Evolutionary conservation across 768 basidiomycete species (phyloP), one percentile per base, ranked within the genome.

Genomic region (Lentinus brumalis): DNA sequence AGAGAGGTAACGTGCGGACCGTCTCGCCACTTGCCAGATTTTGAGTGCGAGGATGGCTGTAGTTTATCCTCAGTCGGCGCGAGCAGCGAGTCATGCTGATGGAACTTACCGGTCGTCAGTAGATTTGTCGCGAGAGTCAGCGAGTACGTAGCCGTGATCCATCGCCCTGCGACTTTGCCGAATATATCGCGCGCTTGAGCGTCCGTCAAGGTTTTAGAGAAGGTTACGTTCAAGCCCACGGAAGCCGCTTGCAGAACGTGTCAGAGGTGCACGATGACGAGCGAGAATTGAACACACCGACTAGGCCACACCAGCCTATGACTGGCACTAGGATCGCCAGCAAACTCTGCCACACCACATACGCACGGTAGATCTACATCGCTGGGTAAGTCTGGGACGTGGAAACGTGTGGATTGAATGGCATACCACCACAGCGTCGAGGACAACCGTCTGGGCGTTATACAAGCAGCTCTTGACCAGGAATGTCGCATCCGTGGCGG

Each of bases 111-210:
- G 9, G 77, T 77, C 16, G 71, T 69, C n/a, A 67, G 49, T 0
- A 76, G 47, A 61, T 78, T 78, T 16, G 74, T 74, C 0, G 60
- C 26, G 12, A 78, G 63, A 1, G 78, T 73, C 5, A 66, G 66
- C 0, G 65, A 59, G 62, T 71, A 77, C 51, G 73, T 75, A 3
- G 74, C 61, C 1, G 66, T 74, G 54, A 78, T 72, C 77, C 77
- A 79, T 9, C 57, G 54, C 0, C 70, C 65, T 12, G 73, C 68
- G 14, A 29, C 56, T 1, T 47, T 58, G 3, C 46, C 66, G 55
- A 76, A 78, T 12, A 77, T 66, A 11, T 66, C 61, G 4, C 62
- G 46, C 12, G 26, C 14, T 56, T 0, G 40, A 45, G 14, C 54
- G 11, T 9, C 15, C 47, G 2, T 69, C 66, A 15, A 62, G 66